Conservation (phyloP, 495 filamentous ascomycete genomes). For the Platismatia glauca region DNA sequence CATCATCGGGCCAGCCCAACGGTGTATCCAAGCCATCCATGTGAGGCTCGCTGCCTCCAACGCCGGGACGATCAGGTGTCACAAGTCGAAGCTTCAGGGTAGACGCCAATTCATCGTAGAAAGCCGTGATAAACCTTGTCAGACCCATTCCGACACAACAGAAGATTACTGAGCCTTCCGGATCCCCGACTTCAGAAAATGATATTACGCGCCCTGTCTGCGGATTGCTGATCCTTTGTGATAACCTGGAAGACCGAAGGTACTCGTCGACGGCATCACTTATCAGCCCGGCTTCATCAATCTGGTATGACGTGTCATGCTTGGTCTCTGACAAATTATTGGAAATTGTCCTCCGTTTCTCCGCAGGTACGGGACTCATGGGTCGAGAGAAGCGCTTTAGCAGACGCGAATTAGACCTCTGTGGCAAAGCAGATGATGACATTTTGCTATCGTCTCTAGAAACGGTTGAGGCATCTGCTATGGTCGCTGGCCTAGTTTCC, state of each 20-base stretch:
- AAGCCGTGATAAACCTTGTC: conserved; percentile 90
- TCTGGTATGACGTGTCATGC: conserved; percentile 41
- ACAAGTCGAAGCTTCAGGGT: conserved; percentile 85
- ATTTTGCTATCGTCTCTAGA: conserved; percentile 2
- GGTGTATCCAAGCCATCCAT: conserved; percentile 72
- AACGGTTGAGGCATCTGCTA: conserved; percentile 36
- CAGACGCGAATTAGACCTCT: conserved; percentile 29
- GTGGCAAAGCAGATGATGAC: conserved; percentile 27
- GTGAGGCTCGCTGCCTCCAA: conserved; percentile 84
- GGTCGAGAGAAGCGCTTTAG: conserved; percentile 35
- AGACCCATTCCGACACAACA: conserved; percentile 98
- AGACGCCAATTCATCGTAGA: conserved; percentile 92
- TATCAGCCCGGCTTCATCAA: conserved; percentile 72
- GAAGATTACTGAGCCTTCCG: conserved; percentile 83
- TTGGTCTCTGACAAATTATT: conserved; percentile 20
- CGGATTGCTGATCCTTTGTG: conserved; percentile 77
- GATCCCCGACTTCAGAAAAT: conserved; percentile 94
- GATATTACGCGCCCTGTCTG: conserved; percentile 80
- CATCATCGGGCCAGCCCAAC: conserved; percentile 94
- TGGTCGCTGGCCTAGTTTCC: conserved; percentile 33
- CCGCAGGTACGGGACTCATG: conserved; percentile 27
- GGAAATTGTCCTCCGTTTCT: conserved; percentile 35
- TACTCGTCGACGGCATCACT: conserved; percentile 84
- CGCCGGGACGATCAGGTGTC: conserved; percentile 87
- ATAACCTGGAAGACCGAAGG: conserved; percentile 70